A percentile compares a stretch with the other conserved stretches of the same genome.
phyloP scores from a whole-genome alignment of 345 rosid species.

The Eucalyptus erythrocorys region DNA sequence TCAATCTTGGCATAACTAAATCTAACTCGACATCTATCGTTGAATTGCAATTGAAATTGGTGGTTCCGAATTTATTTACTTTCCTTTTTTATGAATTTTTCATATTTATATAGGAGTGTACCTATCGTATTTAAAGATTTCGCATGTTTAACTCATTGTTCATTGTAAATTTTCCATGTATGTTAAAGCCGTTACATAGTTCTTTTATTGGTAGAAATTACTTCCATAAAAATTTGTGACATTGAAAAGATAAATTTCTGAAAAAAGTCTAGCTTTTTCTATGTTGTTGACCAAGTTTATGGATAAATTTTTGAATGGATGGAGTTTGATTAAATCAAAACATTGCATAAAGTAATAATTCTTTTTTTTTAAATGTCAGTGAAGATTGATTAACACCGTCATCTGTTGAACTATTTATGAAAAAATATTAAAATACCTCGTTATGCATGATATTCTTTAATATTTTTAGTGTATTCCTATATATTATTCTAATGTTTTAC shows the following conservation, averaged over 20 bases:
- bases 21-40: neutral
- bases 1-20: neutral
- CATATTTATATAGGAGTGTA: too few species aligned
- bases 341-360: neutral
- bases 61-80: neutral
- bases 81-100: too few species aligned
- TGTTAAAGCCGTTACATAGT: fast-evolving
- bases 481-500: too few species aligned
- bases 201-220: neutral
- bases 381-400: too few species aligned
- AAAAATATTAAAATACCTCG: too few species aligned
- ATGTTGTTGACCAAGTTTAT: neutral
- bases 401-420: fast-evolving
- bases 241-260: too few species aligned
- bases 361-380: too few species aligned
- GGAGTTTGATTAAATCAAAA: too few species aligned
- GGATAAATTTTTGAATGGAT: neutral
- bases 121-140: fast-evolving
- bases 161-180: too few species aligned
- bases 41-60: neutral
- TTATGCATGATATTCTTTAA: neutral
- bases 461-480: neutral
- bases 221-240: too few species aligned
- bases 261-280: too few species aligned
- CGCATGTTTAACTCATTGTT: fast-evolving